Evolutionary conservation across 148 eudicot species (phyloP), one percentile per base, ranked within the genome.

Genomic region (Vaccinium macrocarpon): DNA sequence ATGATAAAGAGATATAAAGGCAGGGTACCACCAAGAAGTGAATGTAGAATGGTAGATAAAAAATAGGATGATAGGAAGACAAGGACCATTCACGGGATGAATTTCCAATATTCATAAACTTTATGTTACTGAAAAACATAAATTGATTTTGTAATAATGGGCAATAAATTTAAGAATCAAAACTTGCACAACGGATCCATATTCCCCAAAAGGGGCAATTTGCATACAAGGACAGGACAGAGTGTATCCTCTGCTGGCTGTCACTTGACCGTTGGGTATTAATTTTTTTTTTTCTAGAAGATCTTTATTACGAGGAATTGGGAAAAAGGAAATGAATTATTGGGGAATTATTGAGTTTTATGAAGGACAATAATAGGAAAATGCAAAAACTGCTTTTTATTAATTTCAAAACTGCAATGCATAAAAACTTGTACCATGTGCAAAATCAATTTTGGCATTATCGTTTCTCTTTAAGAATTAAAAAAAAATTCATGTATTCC

Each of bases 31-130:
- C 79, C 59, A 53, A 2, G 62, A 23, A 27, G 61, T 0, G 38
- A 53, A 78, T 62, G 81, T 78, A 76, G 81, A 57, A 78, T 25
- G 81, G 81, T 53, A 25, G 81, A 23, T 78, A 29, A 6, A 59
- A 19, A 27, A 29, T n/a, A 78, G 27, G 79, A 46, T 78, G n/a
- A 27, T 29, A 78, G n/a, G 48, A 3, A 5, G 49, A 38, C 21
- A 25, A 53, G 81, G 81, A 38, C 48, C 62, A 27, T 29, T 78
- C 50, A 8, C 0, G 15, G 46, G 14, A 78, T 2, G 35, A 53
- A 53, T 53, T 78, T 78, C 14, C 38, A 76, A 15, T 53, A 78
- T 29, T 78, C 64, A 27, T 68, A 5, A 78, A 42, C 51, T 42
- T 46, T 32, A 38, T 48, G 78, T 53, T 75, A 49, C 25, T 42